A percentile compares a stretch with the other conserved stretches of the same genome.
Conservation (phyloP, 495 filamentous ascomycete genomes). For the Neurospora cerealis region DNA sequence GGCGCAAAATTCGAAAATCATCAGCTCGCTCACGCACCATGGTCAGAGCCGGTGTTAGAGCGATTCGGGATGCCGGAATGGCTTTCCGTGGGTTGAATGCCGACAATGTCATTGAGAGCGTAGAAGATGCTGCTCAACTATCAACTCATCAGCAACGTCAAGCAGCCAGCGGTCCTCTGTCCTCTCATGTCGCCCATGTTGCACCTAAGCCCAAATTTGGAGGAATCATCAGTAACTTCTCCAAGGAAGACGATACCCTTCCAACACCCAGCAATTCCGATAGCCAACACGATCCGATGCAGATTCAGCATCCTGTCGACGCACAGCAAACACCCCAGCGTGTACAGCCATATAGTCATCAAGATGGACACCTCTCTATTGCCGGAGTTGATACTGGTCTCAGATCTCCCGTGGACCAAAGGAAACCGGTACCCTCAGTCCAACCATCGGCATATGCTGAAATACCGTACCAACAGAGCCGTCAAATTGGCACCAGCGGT, state of each 20-base stretch:
- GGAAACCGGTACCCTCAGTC: background rate
- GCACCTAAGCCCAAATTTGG: background rate
- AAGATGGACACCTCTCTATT: background rate
- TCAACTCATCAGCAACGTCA: background rate
- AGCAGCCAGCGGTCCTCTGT: background rate
- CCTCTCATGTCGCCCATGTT: background rate
- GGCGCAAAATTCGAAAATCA: conserved; percentile 4
- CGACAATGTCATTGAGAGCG: background rate
- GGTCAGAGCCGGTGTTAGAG: background rate
- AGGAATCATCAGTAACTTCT: background rate
- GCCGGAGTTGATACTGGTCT: background rate
- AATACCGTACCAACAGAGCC: background rate
- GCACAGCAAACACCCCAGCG: background rate
- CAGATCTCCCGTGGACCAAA: background rate
- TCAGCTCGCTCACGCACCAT: background rate
- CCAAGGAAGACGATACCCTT: background rate
- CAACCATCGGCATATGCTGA: background rate
- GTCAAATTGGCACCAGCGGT: background rate
- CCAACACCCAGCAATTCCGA: background rate
- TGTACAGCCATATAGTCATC: background rate
- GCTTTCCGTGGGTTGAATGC: background rate
- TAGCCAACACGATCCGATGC: background rate
- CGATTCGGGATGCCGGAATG: background rate
- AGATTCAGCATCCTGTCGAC: background rate
- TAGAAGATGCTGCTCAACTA: background rate